Evolutionary conservation across 768 basidiomycete genomes (phyloP).

Genomic region (Gloeopeniophorella convolvens): DNA sequence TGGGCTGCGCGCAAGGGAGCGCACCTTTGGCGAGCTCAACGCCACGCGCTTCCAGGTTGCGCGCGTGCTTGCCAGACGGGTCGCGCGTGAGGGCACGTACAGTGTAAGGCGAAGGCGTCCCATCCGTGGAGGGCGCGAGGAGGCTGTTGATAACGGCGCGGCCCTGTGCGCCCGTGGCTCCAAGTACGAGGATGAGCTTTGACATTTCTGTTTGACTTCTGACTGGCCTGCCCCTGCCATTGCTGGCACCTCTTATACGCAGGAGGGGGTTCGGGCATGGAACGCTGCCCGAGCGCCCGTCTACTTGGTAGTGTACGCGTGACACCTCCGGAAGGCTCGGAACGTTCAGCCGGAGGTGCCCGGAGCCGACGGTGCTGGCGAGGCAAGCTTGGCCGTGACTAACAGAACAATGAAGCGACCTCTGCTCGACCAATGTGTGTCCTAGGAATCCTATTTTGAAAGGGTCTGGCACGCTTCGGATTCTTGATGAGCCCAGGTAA

Average conservation of each 20-base stretch:
- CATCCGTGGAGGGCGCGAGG: conserved; percentile 29
- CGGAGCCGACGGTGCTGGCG: no score
- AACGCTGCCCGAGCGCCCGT: conserved; percentile 1
- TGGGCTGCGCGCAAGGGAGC: not conserved
- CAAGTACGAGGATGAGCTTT: conserved; percentile 37
- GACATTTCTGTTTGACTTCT: not conserved
- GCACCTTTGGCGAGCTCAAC: conserved; percentile 33
- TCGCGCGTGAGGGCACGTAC: conserved; percentile 37
- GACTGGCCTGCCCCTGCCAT: not conserved
- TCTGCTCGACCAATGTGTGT: no score
- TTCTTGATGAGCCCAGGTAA: no score
- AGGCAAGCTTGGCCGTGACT: no score
- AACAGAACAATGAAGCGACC: no score
- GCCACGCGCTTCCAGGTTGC: conserved; percentile 30
- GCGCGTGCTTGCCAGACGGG: conserved; percentile 28
- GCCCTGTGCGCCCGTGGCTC: conserved; percentile 41
- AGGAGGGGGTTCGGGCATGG: no score
- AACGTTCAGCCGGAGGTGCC: no score
- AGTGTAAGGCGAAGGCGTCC: conserved; percentile 34
- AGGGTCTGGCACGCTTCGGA: no score
- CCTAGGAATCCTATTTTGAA: no score
- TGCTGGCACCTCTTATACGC: not conserved
- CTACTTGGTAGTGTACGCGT: no score
- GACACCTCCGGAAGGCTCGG: no score
- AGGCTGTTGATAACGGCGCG: conserved; percentile 32